phyloP scores from a whole-genome alignment of 768 basidiomycete species.

The Mycena rosella region DNA sequence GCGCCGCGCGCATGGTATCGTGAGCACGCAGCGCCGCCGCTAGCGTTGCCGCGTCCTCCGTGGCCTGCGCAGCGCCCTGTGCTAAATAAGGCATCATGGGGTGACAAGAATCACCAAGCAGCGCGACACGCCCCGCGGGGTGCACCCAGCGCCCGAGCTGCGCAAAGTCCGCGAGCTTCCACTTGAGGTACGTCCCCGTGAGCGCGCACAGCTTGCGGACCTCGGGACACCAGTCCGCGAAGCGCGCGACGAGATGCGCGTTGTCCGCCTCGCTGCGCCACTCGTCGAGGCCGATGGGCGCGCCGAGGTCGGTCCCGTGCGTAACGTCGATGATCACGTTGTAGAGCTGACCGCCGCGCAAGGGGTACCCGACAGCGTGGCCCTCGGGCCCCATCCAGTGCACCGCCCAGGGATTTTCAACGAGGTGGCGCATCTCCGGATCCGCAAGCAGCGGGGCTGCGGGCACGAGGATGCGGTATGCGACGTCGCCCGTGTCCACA shows the following conservation, averaged over 20 bases:
- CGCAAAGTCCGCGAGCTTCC: constrained; percentile 45
- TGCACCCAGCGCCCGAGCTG: constrained; percentile 46
- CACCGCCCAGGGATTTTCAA: constrained; percentile 34
- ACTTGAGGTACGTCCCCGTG: constrained; percentile 40
- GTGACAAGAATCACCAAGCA: constrained; percentile 47
- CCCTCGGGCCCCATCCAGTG: constrained; percentile 42
- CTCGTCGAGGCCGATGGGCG: constrained; percentile 31
- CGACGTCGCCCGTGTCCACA: constrained; percentile 47
- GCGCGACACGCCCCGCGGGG: constrained; percentile 37
- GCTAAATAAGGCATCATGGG: constrained; percentile 44
- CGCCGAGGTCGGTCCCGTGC: constrained; percentile 30
- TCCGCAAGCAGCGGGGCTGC: constrained; percentile 35
- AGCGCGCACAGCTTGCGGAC: constrained; percentile 37
- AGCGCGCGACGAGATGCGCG: constrained; percentile 22
- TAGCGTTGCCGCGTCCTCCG: constrained; percentile 57
- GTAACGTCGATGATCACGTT: constrained; percentile 38
- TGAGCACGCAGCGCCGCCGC: constrained; percentile 58
- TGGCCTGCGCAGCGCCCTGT: constrained; percentile 36
- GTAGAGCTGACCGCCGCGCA: constrained; percentile 31
- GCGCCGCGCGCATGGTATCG: constrained; percentile 54
- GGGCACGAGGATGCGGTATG: constrained; percentile 43
- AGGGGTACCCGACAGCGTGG: constrained; percentile 39
- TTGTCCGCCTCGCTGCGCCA: constrained; percentile 35
- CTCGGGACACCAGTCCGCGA: constrained; percentile 30
- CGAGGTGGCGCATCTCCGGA: constrained; percentile 33